Conservation (phyloP, 2,329 filamentous ascomycete species). For the Neonectria faginata region DNA sequence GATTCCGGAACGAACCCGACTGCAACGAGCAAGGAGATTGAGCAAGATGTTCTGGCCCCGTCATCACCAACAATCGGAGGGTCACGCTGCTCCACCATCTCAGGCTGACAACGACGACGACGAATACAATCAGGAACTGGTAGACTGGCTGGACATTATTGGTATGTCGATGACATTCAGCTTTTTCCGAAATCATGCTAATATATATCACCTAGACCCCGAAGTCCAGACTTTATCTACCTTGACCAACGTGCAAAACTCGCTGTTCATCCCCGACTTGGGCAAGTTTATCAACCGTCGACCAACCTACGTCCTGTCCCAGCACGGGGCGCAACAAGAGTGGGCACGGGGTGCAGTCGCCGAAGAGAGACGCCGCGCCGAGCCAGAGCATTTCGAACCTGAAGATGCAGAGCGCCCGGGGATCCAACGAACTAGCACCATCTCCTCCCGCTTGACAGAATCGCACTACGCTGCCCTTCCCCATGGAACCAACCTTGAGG, state of each 20-base stretch:
- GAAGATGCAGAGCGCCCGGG: constrained; percentile 35
- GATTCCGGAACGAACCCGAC: constrained; percentile 1
- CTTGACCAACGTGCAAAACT: constrained; percentile 90
- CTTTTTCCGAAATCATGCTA: constrained; percentile 2
- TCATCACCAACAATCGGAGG: constrained; percentile 20
- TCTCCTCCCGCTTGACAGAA: constrained; percentile 75
- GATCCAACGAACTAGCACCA: constrained; percentile 63
- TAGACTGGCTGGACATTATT: constrained; percentile 56
- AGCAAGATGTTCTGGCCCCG: constrained; percentile 48
- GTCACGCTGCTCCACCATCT: constrained; percentile 6
- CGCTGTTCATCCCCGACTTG: constrained; percentile 86
- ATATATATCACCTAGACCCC: constrained; percentile 67
- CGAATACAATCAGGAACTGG: constrained; percentile 55
- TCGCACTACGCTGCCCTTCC: constrained; percentile 84
- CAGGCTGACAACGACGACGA: constrained; percentile 36
- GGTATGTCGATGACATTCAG: constrained; percentile 45
- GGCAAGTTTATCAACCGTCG: constrained; percentile 79
- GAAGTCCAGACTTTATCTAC: constrained; percentile 86
- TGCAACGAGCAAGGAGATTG: constrained; percentile 39
- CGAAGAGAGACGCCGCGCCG: constrained; percentile 32
- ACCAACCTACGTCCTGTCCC: constrained; percentile 80
- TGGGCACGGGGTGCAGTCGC: constrained; percentile 40
- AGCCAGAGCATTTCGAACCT: constrained; percentile 14
- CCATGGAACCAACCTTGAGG: constrained; percentile 76
- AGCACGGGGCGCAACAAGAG: constrained; percentile 49